These are phyloP conservation scores for Phytophthora pini DNA, from an alignment of 352 stramenopile species.

Conservation along the genomic window DNA sequence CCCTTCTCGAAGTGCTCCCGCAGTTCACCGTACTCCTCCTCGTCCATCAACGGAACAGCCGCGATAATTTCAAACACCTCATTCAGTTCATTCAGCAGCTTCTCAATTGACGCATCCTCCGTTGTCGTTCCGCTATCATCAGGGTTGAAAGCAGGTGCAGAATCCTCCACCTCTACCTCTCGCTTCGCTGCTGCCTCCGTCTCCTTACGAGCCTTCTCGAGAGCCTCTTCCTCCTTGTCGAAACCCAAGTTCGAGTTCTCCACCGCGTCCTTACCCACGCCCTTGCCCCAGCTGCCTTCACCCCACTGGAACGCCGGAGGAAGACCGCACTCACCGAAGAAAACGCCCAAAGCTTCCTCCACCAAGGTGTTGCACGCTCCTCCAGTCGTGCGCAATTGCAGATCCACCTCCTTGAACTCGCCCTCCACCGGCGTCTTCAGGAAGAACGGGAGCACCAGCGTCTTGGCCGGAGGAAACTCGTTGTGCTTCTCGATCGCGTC, in stretches of 20 bases:
- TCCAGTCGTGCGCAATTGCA: slow-evolving; percentile 72
- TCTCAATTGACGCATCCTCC: slow-evolving; percentile 68
- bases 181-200: slow-evolving; percentile 44
- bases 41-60: slow-evolving; percentile 72
- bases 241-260: slow-evolving; percentile 74
- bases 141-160: slow-evolving; percentile 61
- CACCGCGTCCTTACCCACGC: slow-evolving; percentile 59
- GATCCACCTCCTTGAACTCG: slow-evolving; percentile 71
- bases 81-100: slow-evolving; percentile 57
- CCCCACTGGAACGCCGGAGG: slow-evolving; percentile 72
- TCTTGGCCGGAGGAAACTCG: slow-evolving; percentile 79
- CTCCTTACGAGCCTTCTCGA: slow-evolving; percentile 47
- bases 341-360: slow-evolving; percentile 72
- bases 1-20: slow-evolving; percentile 69
- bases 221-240: slow-evolving; percentile 59
- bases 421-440: slow-evolving; percentile 73
- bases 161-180: slow-evolving; percentile 41
- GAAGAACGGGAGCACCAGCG: slow-evolving; percentile 70
- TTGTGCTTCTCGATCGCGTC: slow-evolving; percentile 84
- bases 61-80: slow-evolving; percentile 77
- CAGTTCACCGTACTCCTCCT: slow-evolving; percentile 69
- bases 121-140: slow-evolving; percentile 7
- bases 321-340: slow-evolving; percentile 75
- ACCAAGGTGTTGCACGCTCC: slow-evolving; percentile 82
- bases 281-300: slow-evolving; percentile 78